Evolutionary conservation across 176 grass and related monocot genomes (phyloP).

Genomic region (Musa beccarii): DNA sequence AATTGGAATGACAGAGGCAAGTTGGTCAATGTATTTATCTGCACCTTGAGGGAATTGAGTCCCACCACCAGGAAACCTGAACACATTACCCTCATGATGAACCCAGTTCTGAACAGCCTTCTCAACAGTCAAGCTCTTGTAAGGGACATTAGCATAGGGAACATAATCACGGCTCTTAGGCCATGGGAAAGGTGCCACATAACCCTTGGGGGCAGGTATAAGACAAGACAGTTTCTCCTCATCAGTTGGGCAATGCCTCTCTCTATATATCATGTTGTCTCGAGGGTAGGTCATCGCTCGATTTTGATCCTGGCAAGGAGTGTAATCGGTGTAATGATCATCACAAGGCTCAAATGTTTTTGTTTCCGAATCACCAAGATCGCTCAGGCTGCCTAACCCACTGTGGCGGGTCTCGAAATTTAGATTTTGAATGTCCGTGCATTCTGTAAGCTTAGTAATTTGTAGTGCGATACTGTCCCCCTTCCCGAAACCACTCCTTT

Average conservation of each 20-base stretch:
- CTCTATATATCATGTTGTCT: conserved; percentile 74
- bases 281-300: conserved; percentile 71
- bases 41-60: conserved; percentile 75
- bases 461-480: conserved; percentile 55
- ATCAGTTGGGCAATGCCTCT: conserved; percentile 65
- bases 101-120: conserved; percentile 97
- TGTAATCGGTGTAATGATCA: conserved; percentile 59
- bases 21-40: conserved; percentile 68
- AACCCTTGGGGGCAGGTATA: conserved; percentile 56
- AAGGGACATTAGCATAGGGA: conserved; percentile 75
- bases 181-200: conserved; percentile 76
- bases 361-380: neutral
- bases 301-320: conserved; percentile 80
- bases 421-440: conserved; percentile 19
- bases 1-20: conserved; percentile 53
- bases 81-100: conserved; percentile 46
- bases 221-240: conserved; percentile 70
- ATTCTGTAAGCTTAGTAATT: conserved; percentile 32
- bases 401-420: conserved; percentile 55
- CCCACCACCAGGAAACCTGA: conserved; percentile 85
- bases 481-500: conserved; percentile 60
- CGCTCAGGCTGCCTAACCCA: neutral
- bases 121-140: conserved; percentile 87
- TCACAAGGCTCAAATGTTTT: conserved; percentile 36
- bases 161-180: conserved; percentile 73